Evolutionary conservation across 768 basidiomycete genomes (phyloP), one percentile per base, ranked within the genome.

Genomic region (Leccinum longicurvipes): DNA sequence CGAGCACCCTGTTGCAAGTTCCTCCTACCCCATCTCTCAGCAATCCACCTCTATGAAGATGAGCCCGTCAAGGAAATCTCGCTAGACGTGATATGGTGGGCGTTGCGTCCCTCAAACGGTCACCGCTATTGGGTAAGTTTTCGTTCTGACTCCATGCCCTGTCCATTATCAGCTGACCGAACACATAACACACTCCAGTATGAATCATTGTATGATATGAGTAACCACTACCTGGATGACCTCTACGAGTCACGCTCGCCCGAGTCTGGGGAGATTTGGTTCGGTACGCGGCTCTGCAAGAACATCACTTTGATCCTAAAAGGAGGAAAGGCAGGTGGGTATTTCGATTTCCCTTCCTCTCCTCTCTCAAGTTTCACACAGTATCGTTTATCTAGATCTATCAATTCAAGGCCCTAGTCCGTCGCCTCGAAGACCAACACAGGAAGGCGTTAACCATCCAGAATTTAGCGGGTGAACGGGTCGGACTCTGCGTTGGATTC

Each of bases 261-360:
- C 7, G 67, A 65, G 1, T 69, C 62, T 11, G 63, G 60, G 6
- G 36, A 4, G 3, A 59, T 69, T 21, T 67, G 59, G 63, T 67
- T 65, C 10, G 57, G 65, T 24, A 44, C 10, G 21, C 47, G 67
- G 67, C 46, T 34, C 48, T n/a, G 65, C 2, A 39, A 15, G 25
- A 0, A 36, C 4, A 64, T 31, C 14, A 46, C 21, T 51, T 50
- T 29, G 19, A 46, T 39, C 48, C 47, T 1, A 0, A 10, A 19
- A 51, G 46, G 12, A 0, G 2, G 4, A 39, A 53, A 19, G 6
- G 6, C 0, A 61, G 52, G 53, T 28, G 15, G 50, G 64, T 67
- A 60, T 28, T 4, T 34, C 21, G 1, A 12, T 50, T 56, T 11
- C 12, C 3, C 32, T 15, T 34, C 11, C 44, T 11, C 4, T 5